phyloP scores from a whole-genome alignment of 805 yeast species.

The Metschnikowia corniflorae region DNA sequence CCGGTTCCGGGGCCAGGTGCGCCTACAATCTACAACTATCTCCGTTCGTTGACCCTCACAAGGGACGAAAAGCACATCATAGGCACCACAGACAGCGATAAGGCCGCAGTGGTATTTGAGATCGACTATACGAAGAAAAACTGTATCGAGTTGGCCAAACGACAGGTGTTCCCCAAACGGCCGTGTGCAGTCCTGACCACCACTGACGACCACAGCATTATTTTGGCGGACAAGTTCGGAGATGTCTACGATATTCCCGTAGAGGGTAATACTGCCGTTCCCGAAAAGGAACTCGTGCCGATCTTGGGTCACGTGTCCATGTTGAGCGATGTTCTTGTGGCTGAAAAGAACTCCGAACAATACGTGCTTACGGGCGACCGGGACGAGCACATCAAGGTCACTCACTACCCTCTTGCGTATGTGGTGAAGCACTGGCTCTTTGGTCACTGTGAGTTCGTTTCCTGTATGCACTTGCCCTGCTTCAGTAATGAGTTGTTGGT shows the following conservation, averaged over 20 bases:
- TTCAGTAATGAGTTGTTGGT: conserved; percentile 52
- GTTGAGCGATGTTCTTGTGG: conserved; percentile 72
- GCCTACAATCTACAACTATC: conserved; percentile 61
- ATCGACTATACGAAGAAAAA: conserved; percentile 37
- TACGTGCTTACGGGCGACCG: conserved; percentile 80
- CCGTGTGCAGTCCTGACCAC: conserved; percentile 78
- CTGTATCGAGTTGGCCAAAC: conserved; percentile 51
- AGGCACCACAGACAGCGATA: conserved; percentile 78
- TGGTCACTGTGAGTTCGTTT: conserved; percentile 83
- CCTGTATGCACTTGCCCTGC: conserved; percentile 54
- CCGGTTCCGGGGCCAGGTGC: conserved; percentile 51
- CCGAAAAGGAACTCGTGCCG: conserved; percentile 52
- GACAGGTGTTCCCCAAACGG: conserved; percentile 84
- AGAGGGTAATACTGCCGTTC: conserved; percentile 32
- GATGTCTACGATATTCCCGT: conserved; percentile 73
- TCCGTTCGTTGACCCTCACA: conserved; percentile 57
- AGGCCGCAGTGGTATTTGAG: conserved; percentile 64
- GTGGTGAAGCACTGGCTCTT: conserved; percentile 80
- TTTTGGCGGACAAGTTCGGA: conserved; percentile 93
- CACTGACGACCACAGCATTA: conserved; percentile 45
- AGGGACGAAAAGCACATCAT: conserved; percentile 52
- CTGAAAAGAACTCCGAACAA: conserved; percentile 38
- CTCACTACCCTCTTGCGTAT: conserved; percentile 73
- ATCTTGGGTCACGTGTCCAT: conserved; percentile 94
- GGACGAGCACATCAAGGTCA: conserved; percentile 90